phyloP scores from a whole-genome alignment of 2,329 filamentous ascomycete species.

The Diaporthe longicolla region DNA sequence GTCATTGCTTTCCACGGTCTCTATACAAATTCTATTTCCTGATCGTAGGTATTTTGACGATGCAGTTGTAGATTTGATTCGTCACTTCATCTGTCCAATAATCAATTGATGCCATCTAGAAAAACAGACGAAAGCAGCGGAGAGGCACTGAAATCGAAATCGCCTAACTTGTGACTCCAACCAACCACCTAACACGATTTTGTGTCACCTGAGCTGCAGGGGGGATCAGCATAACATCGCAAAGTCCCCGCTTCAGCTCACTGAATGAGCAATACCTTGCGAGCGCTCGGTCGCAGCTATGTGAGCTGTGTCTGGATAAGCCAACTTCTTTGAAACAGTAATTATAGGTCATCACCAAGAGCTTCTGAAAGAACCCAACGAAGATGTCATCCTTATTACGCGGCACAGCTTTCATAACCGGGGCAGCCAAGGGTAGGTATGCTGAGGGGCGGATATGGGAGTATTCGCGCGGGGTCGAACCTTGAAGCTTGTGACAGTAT shows the following conservation, averaged over 20 bases:
- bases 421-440: constrained; percentile 14
- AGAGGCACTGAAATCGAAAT: too few species aligned
- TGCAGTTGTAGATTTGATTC: not conserved
- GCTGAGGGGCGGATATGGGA: too few species aligned
- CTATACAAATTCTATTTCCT: too few species aligned
- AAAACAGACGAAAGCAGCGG: not conserved
- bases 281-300: too few species aligned
- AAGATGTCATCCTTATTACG: constrained; percentile 1
- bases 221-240: not conserved
- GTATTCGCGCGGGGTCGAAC: not conserved
- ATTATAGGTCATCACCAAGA: too few species aligned
- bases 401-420: constrained; percentile 18
- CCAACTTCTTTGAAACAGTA: too few species aligned
- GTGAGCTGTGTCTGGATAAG: not conserved
- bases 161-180: not conserved
- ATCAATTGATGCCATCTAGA: too few species aligned
- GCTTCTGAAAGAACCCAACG: rapidly evolving
- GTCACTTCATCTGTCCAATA: not conserved
- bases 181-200: not conserved
- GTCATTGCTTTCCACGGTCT: too few species aligned
- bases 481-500: too few species aligned
- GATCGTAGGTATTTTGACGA: not conserved
- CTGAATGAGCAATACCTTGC: too few species aligned
- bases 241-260: not conserved
- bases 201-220: not conserved